These are phyloP conservation scores for Acarospora socialis DNA, from an alignment of 2,329 filamentous ascomycete species.

Conservation along the genomic window DNA sequence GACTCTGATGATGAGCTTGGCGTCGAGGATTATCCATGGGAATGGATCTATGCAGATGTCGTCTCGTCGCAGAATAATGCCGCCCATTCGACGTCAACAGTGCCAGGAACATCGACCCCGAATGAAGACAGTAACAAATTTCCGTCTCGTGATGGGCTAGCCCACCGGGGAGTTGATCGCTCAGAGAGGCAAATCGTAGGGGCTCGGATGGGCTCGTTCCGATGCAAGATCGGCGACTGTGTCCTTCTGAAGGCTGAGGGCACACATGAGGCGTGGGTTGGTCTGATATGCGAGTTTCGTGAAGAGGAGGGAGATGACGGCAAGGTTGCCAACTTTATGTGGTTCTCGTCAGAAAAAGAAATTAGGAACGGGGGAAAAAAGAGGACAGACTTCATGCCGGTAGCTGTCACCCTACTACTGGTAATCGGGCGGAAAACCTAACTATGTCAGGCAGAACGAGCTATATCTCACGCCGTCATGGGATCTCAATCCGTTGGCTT, in stretches of 20 bases:
- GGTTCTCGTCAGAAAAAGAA: slow-evolving; percentile 88
- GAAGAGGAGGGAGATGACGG: slow-evolving; percentile 59
- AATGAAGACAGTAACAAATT: no score
- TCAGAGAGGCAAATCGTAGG: slow-evolving; percentile 50
- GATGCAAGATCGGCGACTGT: slow-evolving; percentile 67
- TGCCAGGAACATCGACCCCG: slow-evolving; percentile 6
- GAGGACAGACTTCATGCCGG: slow-evolving; percentile 59
- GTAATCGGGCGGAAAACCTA: slow-evolving; percentile 12
- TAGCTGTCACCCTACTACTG: slow-evolving; percentile 18
- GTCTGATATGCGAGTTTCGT: slow-evolving; percentile 69
- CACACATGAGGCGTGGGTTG: slow-evolving; percentile 79
- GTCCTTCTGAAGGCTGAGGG: slow-evolving; percentile 82
- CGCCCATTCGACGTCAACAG: slow-evolving; percentile 5
- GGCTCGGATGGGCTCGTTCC: slow-evolving; percentile 67
- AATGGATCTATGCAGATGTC: slow-evolving; percentile 55
- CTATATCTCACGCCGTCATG: slow-evolving; percentile 80
- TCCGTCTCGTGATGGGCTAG: no score
- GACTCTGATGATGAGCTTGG: slow-evolving; percentile 83
- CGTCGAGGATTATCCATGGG: slow-evolving; percentile 57
- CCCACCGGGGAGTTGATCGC: no score
- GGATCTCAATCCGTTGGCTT: slow-evolving; percentile 72
- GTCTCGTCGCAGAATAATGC: slow-evolving; percentile 2
- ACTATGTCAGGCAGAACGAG: slow-evolving; percentile 52
- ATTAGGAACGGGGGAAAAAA: slow-evolving; percentile 74
- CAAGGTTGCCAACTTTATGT: slow-evolving; percentile 81